phyloP scores from a whole-genome alignment of 495 filamentous ascomycete species.

The Podospora pseudoanserina region DNA sequence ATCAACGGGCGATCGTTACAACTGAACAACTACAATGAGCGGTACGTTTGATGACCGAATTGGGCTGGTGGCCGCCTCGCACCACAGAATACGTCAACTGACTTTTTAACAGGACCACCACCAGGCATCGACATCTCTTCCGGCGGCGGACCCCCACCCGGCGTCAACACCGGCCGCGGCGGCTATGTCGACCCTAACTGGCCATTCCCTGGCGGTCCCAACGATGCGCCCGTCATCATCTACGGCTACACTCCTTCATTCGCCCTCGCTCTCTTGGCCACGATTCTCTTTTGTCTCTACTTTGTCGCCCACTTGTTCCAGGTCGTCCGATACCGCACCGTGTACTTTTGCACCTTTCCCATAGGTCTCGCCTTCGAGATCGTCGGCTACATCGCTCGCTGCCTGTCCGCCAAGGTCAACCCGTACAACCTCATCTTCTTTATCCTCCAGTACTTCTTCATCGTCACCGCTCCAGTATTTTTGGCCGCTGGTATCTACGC shows the following conservation, averaged over 20 bases:
- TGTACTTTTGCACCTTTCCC: slow-evolving; percentile 32
- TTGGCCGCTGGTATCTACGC: slow-evolving; percentile 54
- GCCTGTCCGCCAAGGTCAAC: slow-evolving; percentile 38
- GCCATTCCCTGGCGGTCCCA: slow-evolving; percentile 27
- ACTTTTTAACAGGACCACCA: slow-evolving; percentile 7
- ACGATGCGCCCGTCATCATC: slow-evolving; percentile 29
- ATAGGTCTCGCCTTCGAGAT: slow-evolving; percentile 41
- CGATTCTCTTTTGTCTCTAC: slow-evolving; percentile 30
- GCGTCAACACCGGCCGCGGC: slow-evolving; percentile 5
- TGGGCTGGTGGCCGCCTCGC: too few relatives aligned
- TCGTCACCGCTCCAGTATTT: slow-evolving; percentile 56
- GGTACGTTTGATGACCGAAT: neutral
- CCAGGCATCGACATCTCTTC: slow-evolving; percentile 10
- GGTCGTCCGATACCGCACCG: slow-evolving; percentile 25
- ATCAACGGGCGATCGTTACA: too few relatives aligned
- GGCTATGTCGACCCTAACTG: slow-evolving; percentile 36
- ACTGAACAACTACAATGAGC: neutral
- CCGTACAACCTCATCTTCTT: slow-evolving; percentile 52
- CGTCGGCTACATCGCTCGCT: slow-evolving; percentile 44
- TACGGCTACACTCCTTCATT: slow-evolving; percentile 37
- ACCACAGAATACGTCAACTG: neutral
- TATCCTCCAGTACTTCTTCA: slow-evolving; percentile 57
- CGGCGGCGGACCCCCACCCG: slow-evolving; percentile 10
- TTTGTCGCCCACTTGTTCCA: slow-evolving; percentile 31
- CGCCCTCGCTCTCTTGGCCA: slow-evolving; percentile 28